A percentile compares a stretch with the other conserved stretches of the same genome.
phyloP scores from a whole-genome alignment of 2,329 filamentous ascomycete species.

The Penicillium polonicum region DNA sequence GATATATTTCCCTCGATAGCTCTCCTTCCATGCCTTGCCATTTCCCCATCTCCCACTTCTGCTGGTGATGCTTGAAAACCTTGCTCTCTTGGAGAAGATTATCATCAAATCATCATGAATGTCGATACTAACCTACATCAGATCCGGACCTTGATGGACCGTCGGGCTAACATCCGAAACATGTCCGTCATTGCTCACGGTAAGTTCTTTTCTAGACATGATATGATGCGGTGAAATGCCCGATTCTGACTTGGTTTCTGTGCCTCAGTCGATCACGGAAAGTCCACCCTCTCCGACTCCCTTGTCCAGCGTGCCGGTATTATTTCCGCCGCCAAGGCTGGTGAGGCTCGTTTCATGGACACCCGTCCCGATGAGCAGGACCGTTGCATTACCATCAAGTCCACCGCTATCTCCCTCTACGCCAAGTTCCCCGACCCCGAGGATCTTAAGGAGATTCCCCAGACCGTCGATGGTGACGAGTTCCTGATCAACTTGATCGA shows the following conservation, averaged over 20 bases:
- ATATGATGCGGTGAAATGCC: not conserved
- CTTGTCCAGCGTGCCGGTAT: conserved; percentile 99
- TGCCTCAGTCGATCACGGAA: conserved; percentile 87
- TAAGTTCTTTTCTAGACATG: conserved; percentile 40
- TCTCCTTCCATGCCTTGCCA: not conserved
- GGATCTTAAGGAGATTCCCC: conserved; percentile 91
- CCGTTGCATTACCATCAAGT: conserved; percentile 99
- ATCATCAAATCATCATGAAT: conserved; percentile 22
- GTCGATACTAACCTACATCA: conserved; percentile 14
- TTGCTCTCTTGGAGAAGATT: not conserved
- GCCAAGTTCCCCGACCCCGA: conserved; percentile 76
- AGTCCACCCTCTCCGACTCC: conserved; percentile 99
- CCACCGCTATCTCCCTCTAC: conserved; percentile 98
- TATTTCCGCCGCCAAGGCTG: conserved; percentile 96
- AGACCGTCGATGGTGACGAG: conserved; percentile 84
- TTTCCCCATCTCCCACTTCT: not conserved
- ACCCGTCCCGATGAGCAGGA: conserved; percentile 98
- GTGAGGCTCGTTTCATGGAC: conserved; percentile 93
- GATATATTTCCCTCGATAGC: not conserved
- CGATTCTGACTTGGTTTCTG: conserved; percentile 8
- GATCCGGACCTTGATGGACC: conserved; percentile 52
- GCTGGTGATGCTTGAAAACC: not conserved
- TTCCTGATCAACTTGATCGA: conserved; percentile 99
- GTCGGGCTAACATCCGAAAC: conserved; percentile 70
- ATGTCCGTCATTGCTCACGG: conserved; percentile 99